A percentile compares a stretch with the other conserved stretches of the same genome.
These are phyloP conservation scores for Sisymbrium irio DNA, from an alignment of 345 rosid genomes.

Conservation along the genomic window DNA sequence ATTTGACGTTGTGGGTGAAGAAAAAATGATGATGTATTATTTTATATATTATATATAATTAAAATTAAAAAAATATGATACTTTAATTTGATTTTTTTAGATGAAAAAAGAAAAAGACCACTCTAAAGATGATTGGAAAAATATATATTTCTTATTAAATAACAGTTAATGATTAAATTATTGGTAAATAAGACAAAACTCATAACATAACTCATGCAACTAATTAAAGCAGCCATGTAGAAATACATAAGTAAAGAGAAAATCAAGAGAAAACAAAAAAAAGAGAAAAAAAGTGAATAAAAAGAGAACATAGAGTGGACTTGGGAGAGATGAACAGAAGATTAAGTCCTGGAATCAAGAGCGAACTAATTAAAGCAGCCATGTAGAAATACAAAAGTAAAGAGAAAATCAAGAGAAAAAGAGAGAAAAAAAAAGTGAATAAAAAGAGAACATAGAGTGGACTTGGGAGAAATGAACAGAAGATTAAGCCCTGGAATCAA, in stretches of 20 bases:
- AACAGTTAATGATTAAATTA: constrained; percentile 23
- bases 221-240: neutral
- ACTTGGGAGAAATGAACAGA: neutral
- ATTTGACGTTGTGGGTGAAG: no score
- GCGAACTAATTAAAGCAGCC: constrained; percentile 23
- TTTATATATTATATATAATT: no score
- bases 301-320: constrained; percentile 1
- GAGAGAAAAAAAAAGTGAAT: no score
- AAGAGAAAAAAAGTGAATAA: no score
- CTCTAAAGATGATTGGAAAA: neutral
- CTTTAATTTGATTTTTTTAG: no score
- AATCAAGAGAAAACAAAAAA: neutral
- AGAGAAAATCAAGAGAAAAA: neutral
- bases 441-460: neutral
- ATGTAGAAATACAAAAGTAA: neutral
- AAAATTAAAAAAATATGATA: no score
- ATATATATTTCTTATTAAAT: neutral
- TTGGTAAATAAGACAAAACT: constrained; percentile 21
- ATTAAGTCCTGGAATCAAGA: constrained; percentile 44
- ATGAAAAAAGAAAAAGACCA: neutral
- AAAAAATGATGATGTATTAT: no score
- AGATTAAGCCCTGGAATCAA: constrained; percentile 44
- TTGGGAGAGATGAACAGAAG: neutral
- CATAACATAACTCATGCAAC: constrained; percentile 25
- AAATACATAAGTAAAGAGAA: neutral